A percentile compares a stretch with the other conserved stretches of the same genome.
Conservation (phyloP, 2,329 filamentous ascomycete species). For the Fusarium nurragi region DNA sequence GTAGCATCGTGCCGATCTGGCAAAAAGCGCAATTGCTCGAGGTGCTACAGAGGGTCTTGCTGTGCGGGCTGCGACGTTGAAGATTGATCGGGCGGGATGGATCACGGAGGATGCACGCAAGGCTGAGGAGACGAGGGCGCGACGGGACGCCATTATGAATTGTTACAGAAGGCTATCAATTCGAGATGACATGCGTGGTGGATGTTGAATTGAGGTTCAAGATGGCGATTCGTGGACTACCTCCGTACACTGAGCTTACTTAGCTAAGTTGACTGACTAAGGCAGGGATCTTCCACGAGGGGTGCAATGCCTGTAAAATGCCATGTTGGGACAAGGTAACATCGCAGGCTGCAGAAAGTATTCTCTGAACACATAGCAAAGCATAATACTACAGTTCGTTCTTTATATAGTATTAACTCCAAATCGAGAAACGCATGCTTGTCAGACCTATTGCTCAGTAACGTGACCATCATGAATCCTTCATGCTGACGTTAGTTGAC, state of each 20-base stretch:
- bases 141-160: constrained; percentile 34
- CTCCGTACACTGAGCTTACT: constrained; percentile 2
- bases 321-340: background rate
- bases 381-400: background rate
- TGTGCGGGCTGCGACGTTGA: constrained; percentile 12
- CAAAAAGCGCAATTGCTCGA: constrained; percentile 13
- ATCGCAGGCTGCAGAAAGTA: background rate
- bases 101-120: constrained; percentile 28
- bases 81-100: constrained; percentile 10
- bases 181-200: background rate
- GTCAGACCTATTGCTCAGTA: background rate
- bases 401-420: background rate
- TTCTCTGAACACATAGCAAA: background rate
- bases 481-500: constrained; percentile 9
- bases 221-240: constrained; percentile 4
- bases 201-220: constrained; percentile 11
- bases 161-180: background rate
- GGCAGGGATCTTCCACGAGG: background rate
- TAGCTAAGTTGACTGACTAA: constrained; percentile 23
- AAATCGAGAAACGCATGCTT: background rate
- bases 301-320: constrained; percentile 11
- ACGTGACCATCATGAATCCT: constrained; percentile 7
- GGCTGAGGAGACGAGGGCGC: constrained; percentile 27
- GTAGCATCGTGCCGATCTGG: constrained; percentile 16
- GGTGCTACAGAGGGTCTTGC: constrained; percentile 1